A percentile compares a stretch with the other conserved stretches of the same genome.
Evolutionary conservation across 2,329 filamentous ascomycete genomes (phyloP).

Genomic region (Neodidymelliopsis sp.): DNA sequence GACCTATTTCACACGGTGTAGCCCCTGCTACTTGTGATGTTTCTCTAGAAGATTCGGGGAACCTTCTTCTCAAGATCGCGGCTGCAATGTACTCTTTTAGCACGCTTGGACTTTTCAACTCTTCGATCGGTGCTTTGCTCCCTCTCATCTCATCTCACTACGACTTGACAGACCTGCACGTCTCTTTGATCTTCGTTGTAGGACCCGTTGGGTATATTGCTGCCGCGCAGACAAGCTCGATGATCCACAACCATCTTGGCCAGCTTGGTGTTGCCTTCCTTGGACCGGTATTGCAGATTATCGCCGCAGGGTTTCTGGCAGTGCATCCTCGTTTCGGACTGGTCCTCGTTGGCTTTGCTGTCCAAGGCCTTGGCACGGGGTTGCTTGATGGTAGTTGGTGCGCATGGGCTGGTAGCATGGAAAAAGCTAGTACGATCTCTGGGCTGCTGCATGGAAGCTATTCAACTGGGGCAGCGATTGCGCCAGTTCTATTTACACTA

Average conservation of each 20-base stretch:
- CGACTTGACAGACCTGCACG: constrained; percentile 51
- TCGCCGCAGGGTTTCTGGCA: constrained; percentile 38
- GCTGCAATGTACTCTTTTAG: constrained; percentile 66
- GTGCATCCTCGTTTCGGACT: constrained; percentile 43
- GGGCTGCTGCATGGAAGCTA: constrained; percentile 54
- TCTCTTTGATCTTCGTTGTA: constrained; percentile 56
- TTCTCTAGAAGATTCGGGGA: not conserved
- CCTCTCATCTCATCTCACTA: constrained; percentile 52
- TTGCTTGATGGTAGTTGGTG: constrained; percentile 56
- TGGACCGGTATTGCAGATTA: constrained; percentile 50
- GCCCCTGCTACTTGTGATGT: no score
- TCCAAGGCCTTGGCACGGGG: constrained; percentile 50
- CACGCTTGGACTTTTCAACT: constrained; percentile 57
- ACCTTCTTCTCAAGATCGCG: constrained; percentile 50
- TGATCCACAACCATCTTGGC: constrained; percentile 52
- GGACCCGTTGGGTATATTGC: constrained; percentile 55
- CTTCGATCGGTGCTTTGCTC: constrained; percentile 45
- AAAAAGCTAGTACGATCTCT: constrained; percentile 50
- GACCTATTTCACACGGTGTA: no score
- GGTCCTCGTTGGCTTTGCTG: constrained; percentile 41
- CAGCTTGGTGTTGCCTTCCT: constrained; percentile 54
- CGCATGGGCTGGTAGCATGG: constrained; percentile 54
- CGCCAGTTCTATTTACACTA: constrained; percentile 48
- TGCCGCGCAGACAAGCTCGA: constrained; percentile 51
- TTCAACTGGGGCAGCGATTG: constrained; percentile 49